Evolutionary conservation across 2,329 filamentous ascomycete species (phyloP).

Genomic region (Hypoxylon sp.): DNA sequence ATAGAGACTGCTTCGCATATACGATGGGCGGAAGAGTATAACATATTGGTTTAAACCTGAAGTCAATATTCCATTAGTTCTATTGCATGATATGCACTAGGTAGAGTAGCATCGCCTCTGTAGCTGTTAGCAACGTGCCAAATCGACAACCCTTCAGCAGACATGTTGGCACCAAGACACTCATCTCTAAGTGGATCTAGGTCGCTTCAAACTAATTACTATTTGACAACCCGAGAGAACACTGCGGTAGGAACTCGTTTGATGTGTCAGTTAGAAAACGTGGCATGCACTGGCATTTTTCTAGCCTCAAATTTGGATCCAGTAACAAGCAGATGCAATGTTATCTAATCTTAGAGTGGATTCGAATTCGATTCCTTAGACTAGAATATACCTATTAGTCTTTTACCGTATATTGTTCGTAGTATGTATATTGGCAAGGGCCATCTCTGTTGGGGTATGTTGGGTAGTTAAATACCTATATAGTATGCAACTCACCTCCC

Average conservation of each 20-base stretch:
- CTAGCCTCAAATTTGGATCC: constrained; percentile 14
- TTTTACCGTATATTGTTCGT: not conserved
- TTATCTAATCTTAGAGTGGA: constrained; percentile 24
- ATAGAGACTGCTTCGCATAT: not conserved
- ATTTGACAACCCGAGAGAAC: constrained; percentile 13
- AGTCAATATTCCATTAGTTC: not conserved
- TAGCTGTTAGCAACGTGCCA: not conserved
- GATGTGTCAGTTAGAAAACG: constrained; percentile 32
- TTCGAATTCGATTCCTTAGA: constrained; percentile 8
- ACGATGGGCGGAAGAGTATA: not conserved
- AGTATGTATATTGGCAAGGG: not conserved
- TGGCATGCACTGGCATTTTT: constrained; percentile 28
- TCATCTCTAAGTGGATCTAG: constrained; percentile 15
- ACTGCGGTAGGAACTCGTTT: constrained; percentile 24
- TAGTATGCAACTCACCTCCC: not conserved
- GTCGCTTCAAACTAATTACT: constrained; percentile 9
- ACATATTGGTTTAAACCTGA: constrained; percentile 1
- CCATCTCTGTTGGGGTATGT: not conserved
- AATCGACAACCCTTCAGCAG: constrained; percentile 1
- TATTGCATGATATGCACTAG: not conserved
- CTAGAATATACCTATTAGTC: not conserved
- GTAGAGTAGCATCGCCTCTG: not conserved
- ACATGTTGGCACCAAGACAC: constrained; percentile 19
- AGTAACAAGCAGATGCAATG: constrained; percentile 17
- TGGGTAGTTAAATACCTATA: not conserved